Evolutionary conservation across 2,329 filamentous ascomycete species (phyloP).

Genomic region (Penicillium sp.): DNA sequence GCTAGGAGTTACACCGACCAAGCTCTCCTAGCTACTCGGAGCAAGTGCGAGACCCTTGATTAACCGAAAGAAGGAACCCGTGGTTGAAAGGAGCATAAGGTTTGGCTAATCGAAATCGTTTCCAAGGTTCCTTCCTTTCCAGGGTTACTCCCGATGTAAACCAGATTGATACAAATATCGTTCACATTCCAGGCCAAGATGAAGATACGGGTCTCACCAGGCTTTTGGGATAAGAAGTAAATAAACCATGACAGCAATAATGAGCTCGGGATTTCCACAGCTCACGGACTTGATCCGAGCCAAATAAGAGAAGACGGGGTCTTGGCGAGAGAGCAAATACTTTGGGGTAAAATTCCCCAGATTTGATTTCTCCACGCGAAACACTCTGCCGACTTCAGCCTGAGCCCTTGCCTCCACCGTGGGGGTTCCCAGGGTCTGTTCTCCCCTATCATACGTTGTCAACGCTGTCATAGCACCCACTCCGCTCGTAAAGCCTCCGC

Average conservation of each 20-base stretch:
- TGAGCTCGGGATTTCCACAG: neutral
- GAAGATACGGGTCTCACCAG: too few relatives aligned
- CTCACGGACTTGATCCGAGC: neutral
- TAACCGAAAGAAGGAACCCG: neutral
- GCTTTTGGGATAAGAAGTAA: neutral
- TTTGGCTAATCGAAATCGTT: neutral
- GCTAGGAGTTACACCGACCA: conserved; percentile 4
- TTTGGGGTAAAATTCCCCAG: neutral
- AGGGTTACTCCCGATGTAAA: too few relatives aligned
- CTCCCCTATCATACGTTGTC: neutral
- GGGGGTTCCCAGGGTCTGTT: neutral
- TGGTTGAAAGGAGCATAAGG: neutral
- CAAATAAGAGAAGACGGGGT: neutral
- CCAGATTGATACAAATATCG: too few relatives aligned
- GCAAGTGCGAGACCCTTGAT: neutral
- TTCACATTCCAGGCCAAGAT: too few relatives aligned
- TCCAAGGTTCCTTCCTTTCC: too few relatives aligned
- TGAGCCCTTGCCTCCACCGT: conserved; percentile 1
- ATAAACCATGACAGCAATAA: neutral
- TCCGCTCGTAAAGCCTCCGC: neutral
- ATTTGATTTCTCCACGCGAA: neutral
- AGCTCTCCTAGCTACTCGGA: conserved; percentile 1
- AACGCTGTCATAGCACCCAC: neutral
- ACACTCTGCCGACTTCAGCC: neutral
- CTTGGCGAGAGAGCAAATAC: neutral